Evolutionary conservation across 2,329 filamentous ascomycete genomes (phyloP).

Genomic region (Aspergillus glaucus): DNA sequence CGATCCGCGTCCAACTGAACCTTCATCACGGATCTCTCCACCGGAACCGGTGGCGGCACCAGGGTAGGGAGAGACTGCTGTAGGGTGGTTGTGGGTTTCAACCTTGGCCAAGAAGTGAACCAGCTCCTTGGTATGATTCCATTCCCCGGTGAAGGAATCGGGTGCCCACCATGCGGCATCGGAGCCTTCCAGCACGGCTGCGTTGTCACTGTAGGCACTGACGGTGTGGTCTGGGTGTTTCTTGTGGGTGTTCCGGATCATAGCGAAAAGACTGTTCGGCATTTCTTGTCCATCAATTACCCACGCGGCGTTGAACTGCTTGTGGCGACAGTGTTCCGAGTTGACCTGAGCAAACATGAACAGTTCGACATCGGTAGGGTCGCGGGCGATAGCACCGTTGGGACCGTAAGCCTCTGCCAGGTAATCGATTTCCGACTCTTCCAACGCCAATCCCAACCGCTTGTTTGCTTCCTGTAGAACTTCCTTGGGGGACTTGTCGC

Average conservation of each 20-base stretch:
- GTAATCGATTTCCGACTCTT: slow-evolving; percentile 86
- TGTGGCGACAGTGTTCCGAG: slow-evolving; percentile 84
- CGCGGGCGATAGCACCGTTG: slow-evolving; percentile 50
- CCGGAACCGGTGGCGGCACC: slow-evolving; percentile 93
- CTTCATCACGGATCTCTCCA: slow-evolving; percentile 93
- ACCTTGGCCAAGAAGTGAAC: slow-evolving; percentile 90
- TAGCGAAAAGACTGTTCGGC: slow-evolving; percentile 76
- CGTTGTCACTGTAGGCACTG: slow-evolving; percentile 96
- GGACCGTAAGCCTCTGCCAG: slow-evolving; percentile 75
- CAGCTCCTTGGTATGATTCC: slow-evolving; percentile 77
- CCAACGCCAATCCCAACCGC: slow-evolving; percentile 75
- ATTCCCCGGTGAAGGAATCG: slow-evolving; percentile 76
- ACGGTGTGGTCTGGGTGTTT: slow-evolving; percentile 73
- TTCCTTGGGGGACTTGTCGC: slow-evolving; percentile 59
- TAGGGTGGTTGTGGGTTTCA: slow-evolving; percentile 96
- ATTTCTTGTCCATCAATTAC: slow-evolving; percentile 82
- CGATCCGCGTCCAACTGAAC: slow-evolving; percentile 86
- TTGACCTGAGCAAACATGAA: slow-evolving; percentile 99
- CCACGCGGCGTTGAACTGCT: slow-evolving; percentile 97
- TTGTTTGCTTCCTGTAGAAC: slow-evolving; percentile 78
- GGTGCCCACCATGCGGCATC: slow-evolving; percentile 77
- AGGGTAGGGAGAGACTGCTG: slow-evolving; percentile 86
- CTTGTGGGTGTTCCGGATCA: slow-evolving; percentile 93
- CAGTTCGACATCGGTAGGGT: slow-evolving; percentile 84
- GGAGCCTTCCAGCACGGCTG: slow-evolving; percentile 77